Evolutionary conservation across 1,284 basidiomycete genomes (phyloP), one percentile per base, ranked within the genome.

Genomic region (Schizophyllum commune): DNA sequence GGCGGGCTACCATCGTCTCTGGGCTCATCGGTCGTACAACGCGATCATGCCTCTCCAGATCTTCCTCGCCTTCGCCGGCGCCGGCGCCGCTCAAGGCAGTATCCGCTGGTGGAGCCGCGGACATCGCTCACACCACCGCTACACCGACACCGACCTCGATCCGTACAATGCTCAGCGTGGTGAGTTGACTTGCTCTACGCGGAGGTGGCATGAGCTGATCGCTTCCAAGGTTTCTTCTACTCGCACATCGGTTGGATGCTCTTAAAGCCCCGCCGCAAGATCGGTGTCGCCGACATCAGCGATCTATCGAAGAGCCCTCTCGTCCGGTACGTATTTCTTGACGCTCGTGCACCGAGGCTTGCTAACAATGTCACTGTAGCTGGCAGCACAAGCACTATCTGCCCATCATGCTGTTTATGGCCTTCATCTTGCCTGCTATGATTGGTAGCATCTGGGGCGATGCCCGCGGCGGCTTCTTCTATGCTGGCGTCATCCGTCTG

Each of bases 81-180:
- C 87, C 0, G 91, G 89, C 64, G 88, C 91, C 9, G 89, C 91
- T 53, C 80, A 92, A 70, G 90, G 91, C 19, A 90, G 89, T 15
- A 91, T 92, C 75, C 83, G 84, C 69, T 92, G 91, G 91, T 92
- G 91, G 91, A 84, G 85, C 22, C 82, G 90, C 56, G 90, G 89
- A 60, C 90, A 93, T 76, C 86, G 91, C 65, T 89, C 91, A 17
- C 89, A 92, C 73, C 90, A 92, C 74, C 83, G 89, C 61, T 92
- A 93, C 77, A 92, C 91, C 69, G 91, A 93, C 74, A 92, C 91
- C 67, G 87, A 91, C 65, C 85, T 93, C 64, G 90, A 93, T 74
- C 91, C 90, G 1, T 93, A 92, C 77, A 85, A 86, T 63, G 89
- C 91, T 0, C 84, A 90, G 71, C 81, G 52, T 7, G 52, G 52